Evolutionary conservation across 2,329 filamentous ascomycete species (phyloP), one percentile per base, ranked within the genome.

Genomic region (Cytospora mali): DNA sequence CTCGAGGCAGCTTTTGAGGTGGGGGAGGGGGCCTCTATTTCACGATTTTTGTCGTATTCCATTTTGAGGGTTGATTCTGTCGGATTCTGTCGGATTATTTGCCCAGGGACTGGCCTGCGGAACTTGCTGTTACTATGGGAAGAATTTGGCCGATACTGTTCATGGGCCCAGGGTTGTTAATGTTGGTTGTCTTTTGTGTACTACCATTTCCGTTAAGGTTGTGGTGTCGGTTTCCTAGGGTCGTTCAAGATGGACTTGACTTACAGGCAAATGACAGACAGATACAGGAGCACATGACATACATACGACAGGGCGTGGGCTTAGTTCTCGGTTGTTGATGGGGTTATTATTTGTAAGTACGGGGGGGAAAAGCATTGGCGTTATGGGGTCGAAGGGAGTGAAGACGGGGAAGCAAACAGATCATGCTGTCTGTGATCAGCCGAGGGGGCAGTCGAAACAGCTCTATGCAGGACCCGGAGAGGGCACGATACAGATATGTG

Each of bases 281-380:
- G 39, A 39, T 33, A 21, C 16, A 28, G 21, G 13, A 29, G 18
- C 21, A 49, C 21, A 18, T 42, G 54, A 49, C 21, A 18, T 42
- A 60, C 27, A 54, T 6, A 39, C 2, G 23, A 16, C 6, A 16
- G 29, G 10, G 33, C 4, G 28, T 29, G n/a, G 21, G 46, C 11
- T 23, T 14, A n/a, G n/a, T n/a, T 28, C 9, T 18, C 21, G 16
- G 6, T 29, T 23, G 49, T 16, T 31, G 50, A 28, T n/a, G 25
- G 23, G n/a, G n/a, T 48, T 16, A 25, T 49, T 35, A 29, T 28
- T 49, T 53, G 54, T 50, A 29, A 18, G 25, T 35, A 50, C n/a
- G 53, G n/a, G n/a, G n/a, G n/a, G 35, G 50, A 58, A 64, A 62
- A 58, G 58, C 54, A 53, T 42, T 23, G 58, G 62, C 58, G 62